Base-by-base conservation (phyloP, 352 stramenopile species). In the Plasmopara halstedii region DNA sequence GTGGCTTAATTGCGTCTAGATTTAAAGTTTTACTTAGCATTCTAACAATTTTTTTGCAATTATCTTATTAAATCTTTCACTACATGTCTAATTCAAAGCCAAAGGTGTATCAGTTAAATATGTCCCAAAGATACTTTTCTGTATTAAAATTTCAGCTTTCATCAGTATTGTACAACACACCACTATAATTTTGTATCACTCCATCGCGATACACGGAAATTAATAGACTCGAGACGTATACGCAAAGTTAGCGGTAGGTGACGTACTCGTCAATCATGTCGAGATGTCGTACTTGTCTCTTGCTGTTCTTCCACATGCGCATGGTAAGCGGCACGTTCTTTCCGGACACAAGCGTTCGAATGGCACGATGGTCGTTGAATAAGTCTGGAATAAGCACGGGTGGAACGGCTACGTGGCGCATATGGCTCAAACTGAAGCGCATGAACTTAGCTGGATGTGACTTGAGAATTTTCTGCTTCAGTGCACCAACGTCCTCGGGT, bases 381-480 rank as follows among this genome's bases (percentile, higher is more conserved):
- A 41, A 42, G 25, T 60, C 54, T 5, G 71, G 71, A 38, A 83
- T 74, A 18, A 62, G 37, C 1, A 83, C 70, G 3, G 70, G 70
- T 19, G 72, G 67, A 20, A 56, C 68, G 22, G 63, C 65, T 31
- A 64, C 33, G 42, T 73, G 61, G 11, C 53, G 47, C 59, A 80
- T 68, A 38, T 78, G 66, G 33, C 52, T 65, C 19, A 83, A 25
- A 25, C 67, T 75, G 46, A 83, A 83, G 14, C 54, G 53, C 15
- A 56, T 60, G 15, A 64, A 39, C 49, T 78, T 83, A 42, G 31
- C 17, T 18, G 56, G 67, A 51, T 78, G 52, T 6, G 59, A 50
- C 20, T 67, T 35, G 14, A 71, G 53, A 46, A 83, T 83, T 38
- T 64, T 62, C 27, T 71, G 41, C 54, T 83, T 83, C 42, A 83